phyloP scores from a whole-genome alignment of 2,329 filamentous ascomycete genomes.

The Ascochyta koolunga region DNA sequence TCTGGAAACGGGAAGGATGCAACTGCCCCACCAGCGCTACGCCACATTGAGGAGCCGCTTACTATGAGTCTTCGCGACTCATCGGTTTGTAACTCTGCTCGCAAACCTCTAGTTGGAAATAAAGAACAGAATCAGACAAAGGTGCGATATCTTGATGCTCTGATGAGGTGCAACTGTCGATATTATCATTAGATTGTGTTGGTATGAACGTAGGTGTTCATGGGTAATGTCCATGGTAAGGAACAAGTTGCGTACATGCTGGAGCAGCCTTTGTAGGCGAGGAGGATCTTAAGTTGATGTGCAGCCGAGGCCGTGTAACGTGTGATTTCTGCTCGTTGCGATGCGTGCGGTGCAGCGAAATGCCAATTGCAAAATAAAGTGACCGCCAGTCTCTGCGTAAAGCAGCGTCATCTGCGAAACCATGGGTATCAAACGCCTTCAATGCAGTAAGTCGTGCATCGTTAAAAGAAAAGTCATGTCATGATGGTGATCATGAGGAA shows the following conservation, averaged over 20 bases:
- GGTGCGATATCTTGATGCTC: too few relatives aligned
- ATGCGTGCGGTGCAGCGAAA: not conserved
- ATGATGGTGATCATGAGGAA: constrained; percentile 13
- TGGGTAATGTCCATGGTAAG: not conserved
- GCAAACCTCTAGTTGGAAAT: too few relatives aligned
- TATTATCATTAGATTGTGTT: not conserved
- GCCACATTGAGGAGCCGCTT: constrained; percentile 4
- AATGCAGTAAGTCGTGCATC: constrained; percentile 33
- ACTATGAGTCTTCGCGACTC: not conserved
- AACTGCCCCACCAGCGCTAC: constrained; percentile 5
- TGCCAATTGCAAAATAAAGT: not conserved
- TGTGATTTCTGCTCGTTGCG: not conserved
- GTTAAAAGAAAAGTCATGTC: constrained; percentile 22
- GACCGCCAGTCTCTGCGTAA: constrained; percentile 6
- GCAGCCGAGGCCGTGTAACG: not conserved
- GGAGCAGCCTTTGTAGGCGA: not conserved
- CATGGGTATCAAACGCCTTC: constrained; percentile 44
- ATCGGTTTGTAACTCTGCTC: not conserved
- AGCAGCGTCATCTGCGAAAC: constrained; percentile 17
- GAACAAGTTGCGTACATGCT: not conserved
- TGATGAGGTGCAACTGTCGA: not conserved
- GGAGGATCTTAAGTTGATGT: not conserved
- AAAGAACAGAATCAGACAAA: too few relatives aligned
- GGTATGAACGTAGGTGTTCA: not conserved
- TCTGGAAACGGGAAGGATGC: not conserved